These are phyloP conservation scores for Nadsonia starkeyi-henricii DNA, from an alignment of 1,139 yeast species.

Conservation along the genomic window DNA sequence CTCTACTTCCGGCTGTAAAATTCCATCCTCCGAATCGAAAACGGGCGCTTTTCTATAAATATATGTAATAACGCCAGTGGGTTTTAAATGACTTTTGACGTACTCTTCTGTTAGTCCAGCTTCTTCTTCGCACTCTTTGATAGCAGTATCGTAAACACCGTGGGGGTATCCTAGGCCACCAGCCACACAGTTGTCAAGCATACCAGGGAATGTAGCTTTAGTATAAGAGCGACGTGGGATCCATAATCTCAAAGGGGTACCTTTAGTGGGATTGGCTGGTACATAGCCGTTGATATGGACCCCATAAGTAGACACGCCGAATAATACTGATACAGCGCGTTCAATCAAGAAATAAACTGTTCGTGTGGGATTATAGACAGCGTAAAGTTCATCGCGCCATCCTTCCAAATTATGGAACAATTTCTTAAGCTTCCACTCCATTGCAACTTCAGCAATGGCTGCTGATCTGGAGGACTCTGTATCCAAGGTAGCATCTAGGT, in stretches of 20 bases:
- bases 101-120: slow-evolving; percentile 56
- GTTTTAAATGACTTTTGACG: slow-evolving; percentile 31
- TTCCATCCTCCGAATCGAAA: slow-evolving; percentile 31
- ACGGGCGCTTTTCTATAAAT: slow-evolving; percentile 27
- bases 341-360: slow-evolving; percentile 57
- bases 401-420: slow-evolving; percentile 41
- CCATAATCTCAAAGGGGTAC: slow-evolving; percentile 53
- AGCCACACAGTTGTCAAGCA: slow-evolving; percentile 86
- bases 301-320: slow-evolving; percentile 86
- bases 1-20: slow-evolving; percentile 82
- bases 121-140: slow-evolving; percentile 83
- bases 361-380: slow-evolving; percentile 44
- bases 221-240: slow-evolving; percentile 64
- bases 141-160: slow-evolving; percentile 59
- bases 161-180: slow-evolving; percentile 85
- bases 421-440: slow-evolving; percentile 27
- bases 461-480: slow-evolving; percentile 35
- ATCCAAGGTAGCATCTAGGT: slow-evolving; percentile 27
- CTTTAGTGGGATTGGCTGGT: slow-evolving; percentile 24
- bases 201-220: slow-evolving; percentile 80
- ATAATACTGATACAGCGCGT: slow-evolving; percentile 62
- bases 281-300: slow-evolving; percentile 75
- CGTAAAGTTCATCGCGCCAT: slow-evolving; percentile 80
- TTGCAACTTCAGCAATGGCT: slow-evolving; percentile 34
- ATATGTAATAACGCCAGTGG: slow-evolving; percentile 62